Evolutionary conservation across 176 grass and related monocot genomes (phyloP).

Genomic region (Lolium perenne): DNA sequence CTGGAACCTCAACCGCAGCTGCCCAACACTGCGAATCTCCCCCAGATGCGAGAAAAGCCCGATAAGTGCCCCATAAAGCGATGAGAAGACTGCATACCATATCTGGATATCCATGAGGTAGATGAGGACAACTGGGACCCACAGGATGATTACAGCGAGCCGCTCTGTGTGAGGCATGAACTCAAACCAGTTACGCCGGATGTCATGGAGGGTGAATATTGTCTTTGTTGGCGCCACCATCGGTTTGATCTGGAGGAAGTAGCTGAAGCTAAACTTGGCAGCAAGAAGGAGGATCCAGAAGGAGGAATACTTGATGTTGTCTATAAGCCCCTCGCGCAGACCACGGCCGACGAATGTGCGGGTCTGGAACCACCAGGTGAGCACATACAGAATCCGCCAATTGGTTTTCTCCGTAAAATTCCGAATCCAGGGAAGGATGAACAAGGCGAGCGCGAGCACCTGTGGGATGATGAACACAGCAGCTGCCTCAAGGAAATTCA

Average conservation of each 20-base stretch:
- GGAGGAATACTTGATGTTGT: slow-evolving; percentile 78
- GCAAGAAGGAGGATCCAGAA: slow-evolving; percentile 84
- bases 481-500: slow-evolving; percentile 77
- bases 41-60: slow-evolving; percentile 93
- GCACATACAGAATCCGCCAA: slow-evolving; percentile 80
- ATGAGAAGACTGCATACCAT: slow-evolving; percentile 94
- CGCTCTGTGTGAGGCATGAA: slow-evolving; percentile 84
- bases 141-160: slow-evolving; percentile 75
- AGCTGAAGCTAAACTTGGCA: slow-evolving; percentile 87
- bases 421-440: slow-evolving; percentile 83
- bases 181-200: slow-evolving; percentile 83
- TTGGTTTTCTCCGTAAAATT: slow-evolving; percentile 95
- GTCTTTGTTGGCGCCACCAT: slow-evolving; percentile 85
- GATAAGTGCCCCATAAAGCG: slow-evolving; percentile 72
- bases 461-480: slow-evolving; percentile 86
- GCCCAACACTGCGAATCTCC: slow-evolving; percentile 88
- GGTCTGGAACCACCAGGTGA: slow-evolving; percentile 96
- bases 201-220: slow-evolving; percentile 57
- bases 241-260: slow-evolving; percentile 89
- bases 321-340: slow-evolving; percentile 79
- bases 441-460: slow-evolving; percentile 66
- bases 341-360: slow-evolving; percentile 93
- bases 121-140: slow-evolving; percentile 86
- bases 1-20: slow-evolving; percentile 93
- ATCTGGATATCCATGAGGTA: slow-evolving; percentile 99